These are phyloP conservation scores for Blastobotrys americana DNA, from an alignment of 805 yeast species.

Conservation along the genomic window DNA sequence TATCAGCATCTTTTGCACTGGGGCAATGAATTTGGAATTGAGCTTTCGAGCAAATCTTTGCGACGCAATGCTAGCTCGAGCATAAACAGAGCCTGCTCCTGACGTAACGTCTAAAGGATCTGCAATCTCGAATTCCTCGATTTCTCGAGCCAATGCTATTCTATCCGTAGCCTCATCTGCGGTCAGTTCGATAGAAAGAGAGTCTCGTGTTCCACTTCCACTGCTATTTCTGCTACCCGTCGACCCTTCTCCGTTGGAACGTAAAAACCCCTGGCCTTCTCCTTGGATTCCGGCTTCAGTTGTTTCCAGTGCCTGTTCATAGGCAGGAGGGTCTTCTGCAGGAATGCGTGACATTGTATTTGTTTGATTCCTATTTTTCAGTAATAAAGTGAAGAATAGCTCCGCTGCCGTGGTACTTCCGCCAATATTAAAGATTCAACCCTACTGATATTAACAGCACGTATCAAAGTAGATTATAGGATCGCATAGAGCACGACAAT, in stretches of 20 bases:
- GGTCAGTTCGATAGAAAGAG: slow-evolving; percentile 2
- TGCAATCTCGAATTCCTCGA: slow-evolving; percentile 42
- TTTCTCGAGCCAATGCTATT: slow-evolving; percentile 15
- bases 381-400: too few relatives aligned
- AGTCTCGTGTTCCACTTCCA: slow-evolving; percentile 4
- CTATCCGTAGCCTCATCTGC: slow-evolving; percentile 1
- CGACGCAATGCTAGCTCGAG: slow-evolving; percentile 19
- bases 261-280: slow-evolving; percentile 8
- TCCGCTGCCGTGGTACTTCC: too few relatives aligned
- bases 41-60: slow-evolving; percentile 15
- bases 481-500: too few relatives aligned
- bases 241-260: not conserved
- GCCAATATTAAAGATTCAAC: too few relatives aligned
- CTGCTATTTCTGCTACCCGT: not conserved
- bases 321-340: slow-evolving; percentile 13
- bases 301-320: slow-evolving; percentile 10
- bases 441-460: too few relatives aligned
- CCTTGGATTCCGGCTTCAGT: slow-evolving; percentile 8
- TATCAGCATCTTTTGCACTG: slow-evolving; percentile 36
- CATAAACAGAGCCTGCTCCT: slow-evolving; percentile 9
- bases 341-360: slow-evolving; percentile 9
- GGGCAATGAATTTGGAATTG: slow-evolving; percentile 29
- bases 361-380: too few relatives aligned
- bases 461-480: too few relatives aligned
- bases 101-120: slow-evolving; percentile 30